Base-by-base conservation (phyloP, 495 filamentous ascomycete species). In the Poronia punctata region DNA sequence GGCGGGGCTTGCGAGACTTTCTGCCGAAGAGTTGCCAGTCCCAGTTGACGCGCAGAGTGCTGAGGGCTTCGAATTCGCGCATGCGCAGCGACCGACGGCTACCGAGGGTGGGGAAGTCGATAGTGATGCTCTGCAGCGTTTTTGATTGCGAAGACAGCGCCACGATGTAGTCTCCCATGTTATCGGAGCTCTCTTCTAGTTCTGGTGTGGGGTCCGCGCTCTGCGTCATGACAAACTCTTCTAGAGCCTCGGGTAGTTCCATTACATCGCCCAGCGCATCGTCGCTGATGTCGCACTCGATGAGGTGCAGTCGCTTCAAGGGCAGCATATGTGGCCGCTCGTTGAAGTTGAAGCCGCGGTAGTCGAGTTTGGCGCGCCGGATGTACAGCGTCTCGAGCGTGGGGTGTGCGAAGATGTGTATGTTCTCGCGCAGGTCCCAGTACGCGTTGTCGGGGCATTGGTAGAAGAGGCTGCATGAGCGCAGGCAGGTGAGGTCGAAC, bases 261-360 rank as follows among this genome's bases (percentile, higher is more conserved):
- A 61, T 48, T n/a, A 61, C 49, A 24, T 61, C 58, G n/a, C 54
- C 43, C 2, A 61, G 50, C 1, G 54, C 58, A 33, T 61, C 58
- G 42, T 61, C 58, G 38, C 57, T 59, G 40, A 61, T 58, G 40
- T 61, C 58, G 41, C 58, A 61, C 22, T 61, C 52, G 24, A 59
- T 49, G 14, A 61, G 47, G 33, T 56, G 49, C 4, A 61, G 48
- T 12, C 42, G 37, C 33, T 49, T 41, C n/a, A 61, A 40, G 1
- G 47, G 49, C 7, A 56, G 57, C 15, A 50, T 32, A 35, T 49
- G 44, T 3, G 58, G 58, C 30, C 52, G 50, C 39, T 61, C 58
- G 12, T 56, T 50, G 35, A 34, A 45, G 32, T 61, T 52, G 35
- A 61, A 61, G 3, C 58, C 58, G 3, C 45, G 40, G 22, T 52